phyloP scores from a whole-genome alignment of 2,329 filamentous ascomycete genomes.

The Leptographium galeiforme region DNA sequence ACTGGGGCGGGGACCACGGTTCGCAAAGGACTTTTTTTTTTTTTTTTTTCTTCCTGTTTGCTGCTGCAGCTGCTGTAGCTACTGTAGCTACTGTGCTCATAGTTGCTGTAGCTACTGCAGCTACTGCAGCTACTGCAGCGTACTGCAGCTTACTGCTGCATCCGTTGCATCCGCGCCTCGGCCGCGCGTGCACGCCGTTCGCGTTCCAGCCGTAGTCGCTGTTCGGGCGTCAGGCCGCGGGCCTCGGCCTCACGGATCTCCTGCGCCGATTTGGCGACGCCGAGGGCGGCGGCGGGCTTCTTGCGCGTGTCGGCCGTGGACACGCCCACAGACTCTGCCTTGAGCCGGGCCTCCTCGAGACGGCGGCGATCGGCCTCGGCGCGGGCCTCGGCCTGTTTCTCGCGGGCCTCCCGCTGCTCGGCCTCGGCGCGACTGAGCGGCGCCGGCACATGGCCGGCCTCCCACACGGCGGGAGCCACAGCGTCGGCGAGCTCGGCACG shows the following conservation, averaged over 20 bases:
- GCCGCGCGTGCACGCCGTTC: constrained; percentile 84
- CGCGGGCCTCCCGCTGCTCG: constrained; percentile 53
- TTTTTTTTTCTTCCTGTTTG: no score
- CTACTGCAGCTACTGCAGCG: neutral
- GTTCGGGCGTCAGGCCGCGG: constrained; percentile 76
- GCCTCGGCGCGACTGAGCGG: constrained; percentile 59
- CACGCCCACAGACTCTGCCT: constrained; percentile 47
- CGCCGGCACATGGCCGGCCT: constrained; percentile 56
- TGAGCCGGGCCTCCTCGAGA: constrained; percentile 60
- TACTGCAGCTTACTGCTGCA: constrained; percentile 28
- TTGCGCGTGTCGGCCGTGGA: constrained; percentile 18
- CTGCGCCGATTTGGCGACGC: constrained; percentile 57
- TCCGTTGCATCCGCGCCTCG: constrained; percentile 66
- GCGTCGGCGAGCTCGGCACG: constrained; percentile 67
- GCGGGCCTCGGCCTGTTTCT: constrained; percentile 53
- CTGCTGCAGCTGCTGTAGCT: neutral
- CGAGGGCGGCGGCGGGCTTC: constrained; percentile 37
- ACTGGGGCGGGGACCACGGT: no score
- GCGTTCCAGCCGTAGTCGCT: constrained; percentile 69
- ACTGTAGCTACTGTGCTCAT: neutral
- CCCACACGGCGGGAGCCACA: constrained; percentile 42
- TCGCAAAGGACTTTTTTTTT: no score
- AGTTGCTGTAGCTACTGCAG: neutral
- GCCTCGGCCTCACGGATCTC: constrained; percentile 75
- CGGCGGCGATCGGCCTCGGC: constrained; percentile 59